Percentiles rank a stretch among this genome's conserved stretches.
Evolutionary conservation across 495 filamentous ascomycete species (phyloP).

Genomic region (Aspergillus steynii): DNA sequence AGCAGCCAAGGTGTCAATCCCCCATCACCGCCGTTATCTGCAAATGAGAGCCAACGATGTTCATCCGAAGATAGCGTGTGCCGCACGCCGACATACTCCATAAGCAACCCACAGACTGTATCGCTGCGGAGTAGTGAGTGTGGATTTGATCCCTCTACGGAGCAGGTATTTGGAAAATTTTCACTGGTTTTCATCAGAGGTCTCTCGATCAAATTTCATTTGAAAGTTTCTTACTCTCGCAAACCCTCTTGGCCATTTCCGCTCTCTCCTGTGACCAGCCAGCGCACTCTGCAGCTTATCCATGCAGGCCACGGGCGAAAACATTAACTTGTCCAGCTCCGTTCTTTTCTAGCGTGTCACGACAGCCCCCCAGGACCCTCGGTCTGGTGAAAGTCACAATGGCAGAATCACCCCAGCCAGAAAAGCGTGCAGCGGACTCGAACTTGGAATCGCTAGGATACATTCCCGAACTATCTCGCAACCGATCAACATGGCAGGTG

Average conservation of each 20-base stretch:
- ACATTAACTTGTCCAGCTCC: background rate
- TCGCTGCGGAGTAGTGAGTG: background rate
- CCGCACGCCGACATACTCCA: background rate
- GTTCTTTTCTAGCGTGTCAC: background rate
- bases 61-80: background rate
- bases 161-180: background rate
- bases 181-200: background rate
- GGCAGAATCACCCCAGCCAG: background rate
- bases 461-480: conserved; percentile 53
- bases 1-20: background rate
- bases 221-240: too few species aligned
- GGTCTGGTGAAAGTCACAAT: background rate
- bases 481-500: conserved; percentile 46
- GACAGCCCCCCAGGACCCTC: background rate
- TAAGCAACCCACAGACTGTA: background rate
- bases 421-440: conserved; percentile 17
- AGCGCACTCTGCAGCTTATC: conserved; percentile 1
- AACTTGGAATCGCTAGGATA: conserved; percentile 48
- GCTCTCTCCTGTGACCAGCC: background rate
- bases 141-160: background rate
- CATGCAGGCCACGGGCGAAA: background rate
- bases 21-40: background rate
- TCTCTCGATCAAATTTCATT: background rate
- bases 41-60: background rate
- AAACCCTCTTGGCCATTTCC: background rate